Conservation (phyloP, 176 grass and related monocot species). For the Zoysia pacifica region DNA sequence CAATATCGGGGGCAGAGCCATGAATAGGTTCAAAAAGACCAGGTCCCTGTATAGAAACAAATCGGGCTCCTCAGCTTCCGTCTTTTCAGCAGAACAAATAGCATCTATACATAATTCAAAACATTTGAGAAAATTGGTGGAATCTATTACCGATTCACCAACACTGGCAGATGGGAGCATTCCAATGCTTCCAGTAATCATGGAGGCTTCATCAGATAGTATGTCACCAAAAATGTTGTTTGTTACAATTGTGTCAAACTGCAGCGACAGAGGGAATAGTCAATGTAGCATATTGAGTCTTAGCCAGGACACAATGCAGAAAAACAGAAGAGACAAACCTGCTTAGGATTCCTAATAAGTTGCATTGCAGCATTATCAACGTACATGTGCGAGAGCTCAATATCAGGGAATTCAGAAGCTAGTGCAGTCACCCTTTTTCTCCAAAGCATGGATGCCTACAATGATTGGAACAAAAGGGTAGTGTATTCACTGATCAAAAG, state of each 20-base stretch:
- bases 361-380: conserved; percentile 96
- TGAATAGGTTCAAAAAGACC: conserved; percentile 93
- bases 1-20: conserved; percentile 93
- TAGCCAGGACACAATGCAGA: background rate
- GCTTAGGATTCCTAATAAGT: conserved; percentile 89
- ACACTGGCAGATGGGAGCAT: conserved; percentile 97
- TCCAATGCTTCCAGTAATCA: conserved; percentile 95
- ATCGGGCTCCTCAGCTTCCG: conserved; percentile 7
- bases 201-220: conserved; percentile 92
- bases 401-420: conserved; percentile 74
- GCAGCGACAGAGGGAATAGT: conserved; percentile 36
- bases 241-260: conserved; percentile 94
- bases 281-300: conserved; percentile 14
- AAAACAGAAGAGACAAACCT: conserved; percentile 54
- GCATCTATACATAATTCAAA: background rate
- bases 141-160: conserved; percentile 65
- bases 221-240: conserved; percentile 98
- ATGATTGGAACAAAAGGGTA: conserved; percentile 18
- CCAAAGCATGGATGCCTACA: conserved; percentile 96
- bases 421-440: conserved; percentile 66
- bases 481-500: conserved; percentile 19
- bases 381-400: conserved; percentile 88
- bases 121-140: background rate
- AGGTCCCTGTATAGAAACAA: conserved; percentile 53
- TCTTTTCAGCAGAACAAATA: conserved; percentile 17